Base-by-base conservation (phyloP, 768 basidiomycete genomes). In the Termitomyces sp. region DNA sequence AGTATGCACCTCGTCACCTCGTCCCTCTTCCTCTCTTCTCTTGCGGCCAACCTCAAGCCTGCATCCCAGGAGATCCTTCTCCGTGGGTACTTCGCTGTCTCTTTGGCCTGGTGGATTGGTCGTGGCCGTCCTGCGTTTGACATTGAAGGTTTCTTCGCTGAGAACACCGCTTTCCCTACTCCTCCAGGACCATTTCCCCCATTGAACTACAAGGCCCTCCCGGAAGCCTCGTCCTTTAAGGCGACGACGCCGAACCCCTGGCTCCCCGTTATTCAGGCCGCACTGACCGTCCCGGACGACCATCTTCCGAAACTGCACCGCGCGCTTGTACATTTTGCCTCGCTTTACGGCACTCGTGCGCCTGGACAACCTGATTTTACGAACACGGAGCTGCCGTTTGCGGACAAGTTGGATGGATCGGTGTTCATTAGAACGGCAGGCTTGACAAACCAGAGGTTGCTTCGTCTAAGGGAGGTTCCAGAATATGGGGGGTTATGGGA, bases 1-100 rank as follows among this genome's bases (percentile, higher is more conserved):
- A 86, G 83, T 24, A 80, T 83, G 69, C 85, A 79, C 59, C 66
- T 82, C 2, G 80, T 86, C 27, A 87, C 85, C 0, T 86, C 85
- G 1, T 75, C 81, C 3, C 58, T 86, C 33, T 85, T 86, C 71
- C 65, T 85, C 14, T 72, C 79, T 3, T 75, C 81, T 0, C 56
- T 80, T 48, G 60, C 75, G 43, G 63, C 68, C 1, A 61, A 52
- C 7, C 69, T 78, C 47, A 69, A 70, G 6, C 68, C 72, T 18
- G 42, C 63, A 16, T 79, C 78, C 0, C 77, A 79, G 48, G 69
- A 71, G 10, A 63, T 78, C 30, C 72, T 87, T 18, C 73, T 88
- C 30, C 77, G 79, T 2, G 69, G 75, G 7, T 83, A 84, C 69
- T 80, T 87, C 64, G 70, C 79, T 14, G 69, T 73, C 12, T 73